Percentiles rank a stretch among this genome's conserved stretches.
phyloP scores from a whole-genome alignment of 441 rosid genomes.

The Rhodomyrtus psidioides region DNA sequence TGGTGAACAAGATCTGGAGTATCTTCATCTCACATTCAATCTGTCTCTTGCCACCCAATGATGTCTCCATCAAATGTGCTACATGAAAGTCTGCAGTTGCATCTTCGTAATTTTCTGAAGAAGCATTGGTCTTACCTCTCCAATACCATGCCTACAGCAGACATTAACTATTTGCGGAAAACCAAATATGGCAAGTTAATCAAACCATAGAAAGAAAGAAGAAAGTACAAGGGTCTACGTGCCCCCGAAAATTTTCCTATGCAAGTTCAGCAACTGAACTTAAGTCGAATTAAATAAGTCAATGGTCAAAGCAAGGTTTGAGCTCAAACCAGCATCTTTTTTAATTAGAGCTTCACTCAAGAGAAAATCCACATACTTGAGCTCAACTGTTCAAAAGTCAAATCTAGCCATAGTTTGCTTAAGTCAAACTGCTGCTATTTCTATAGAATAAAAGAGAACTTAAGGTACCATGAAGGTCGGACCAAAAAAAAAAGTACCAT shows the following conservation, averaged over 20 bases:
- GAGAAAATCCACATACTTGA: not conserved
- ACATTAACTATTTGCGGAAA: not conserved
- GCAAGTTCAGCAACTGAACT: not conserved
- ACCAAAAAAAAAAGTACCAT: not conserved
- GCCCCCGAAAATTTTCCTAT: not conserved
- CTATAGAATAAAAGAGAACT: not conserved
- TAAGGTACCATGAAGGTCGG: not conserved
- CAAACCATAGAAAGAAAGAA: not conserved
- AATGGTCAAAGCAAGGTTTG: not conserved
- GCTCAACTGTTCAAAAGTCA: not conserved
- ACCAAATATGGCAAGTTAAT: not conserved
- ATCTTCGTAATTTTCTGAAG: slow-evolving; percentile 40
- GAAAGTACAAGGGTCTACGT: not conserved
- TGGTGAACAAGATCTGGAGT: slow-evolving; percentile 14
- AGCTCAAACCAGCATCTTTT: not conserved
- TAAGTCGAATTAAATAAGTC: not conserved
- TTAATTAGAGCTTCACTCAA: not conserved
- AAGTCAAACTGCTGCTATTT: not conserved
- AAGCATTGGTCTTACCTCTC: slow-evolving; percentile 72
- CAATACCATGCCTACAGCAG: slow-evolving; percentile 72
- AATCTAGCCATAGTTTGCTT: not conserved
- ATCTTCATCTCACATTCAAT: slow-evolving; percentile 48
- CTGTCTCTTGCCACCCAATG: slow-evolving; percentile 63
- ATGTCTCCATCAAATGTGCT: slow-evolving; percentile 45
- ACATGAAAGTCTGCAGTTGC: slow-evolving; percentile 48